Conservation (phyloP, 257 asterid species). For the Ophiorrhiza pumila region DNA sequence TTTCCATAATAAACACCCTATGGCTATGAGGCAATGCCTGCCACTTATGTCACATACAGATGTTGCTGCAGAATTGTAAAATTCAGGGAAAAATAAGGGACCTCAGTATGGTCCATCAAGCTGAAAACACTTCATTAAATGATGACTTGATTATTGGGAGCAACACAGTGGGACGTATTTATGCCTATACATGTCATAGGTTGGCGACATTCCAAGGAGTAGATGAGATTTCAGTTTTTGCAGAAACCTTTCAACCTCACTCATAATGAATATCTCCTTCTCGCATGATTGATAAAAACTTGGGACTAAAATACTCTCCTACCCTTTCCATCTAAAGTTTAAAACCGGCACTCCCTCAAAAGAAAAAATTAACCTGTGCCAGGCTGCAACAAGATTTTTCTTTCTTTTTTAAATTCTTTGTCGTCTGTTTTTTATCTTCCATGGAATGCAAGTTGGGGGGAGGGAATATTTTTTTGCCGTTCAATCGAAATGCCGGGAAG, state of each 20-base stretch:
- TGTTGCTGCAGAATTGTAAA: not conserved
- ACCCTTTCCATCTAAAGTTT: not conserved
- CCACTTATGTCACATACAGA: not conserved
- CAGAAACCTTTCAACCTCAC: conserved; percentile 18
- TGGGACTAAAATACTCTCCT: not conserved
- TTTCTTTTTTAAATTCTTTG: no score
- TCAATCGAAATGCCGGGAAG: no score
- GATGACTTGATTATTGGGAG: not conserved
- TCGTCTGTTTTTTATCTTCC: no score
- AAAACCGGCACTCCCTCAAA: no score
- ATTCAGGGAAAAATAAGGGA: not conserved
- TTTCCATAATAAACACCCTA: not conserved
- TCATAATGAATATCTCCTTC: conserved; percentile 6
- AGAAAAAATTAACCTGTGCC: not conserved
- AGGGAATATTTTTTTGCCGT: no score
- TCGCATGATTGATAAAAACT: conserved; percentile 5
- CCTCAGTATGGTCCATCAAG: not conserved
- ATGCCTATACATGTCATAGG: conserved; percentile 28
- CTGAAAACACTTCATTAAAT: not conserved
- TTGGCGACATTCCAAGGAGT: conserved; percentile 37
- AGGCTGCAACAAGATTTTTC: no score
- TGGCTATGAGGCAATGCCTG: not conserved
- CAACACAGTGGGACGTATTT: conserved; percentile 1
- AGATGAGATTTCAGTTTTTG: conserved; percentile 20
- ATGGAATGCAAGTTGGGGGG: no score